These are phyloP conservation scores for Chenopodium quinoa DNA, from an alignment of 148 eudicot species.

Conservation along the genomic window DNA sequence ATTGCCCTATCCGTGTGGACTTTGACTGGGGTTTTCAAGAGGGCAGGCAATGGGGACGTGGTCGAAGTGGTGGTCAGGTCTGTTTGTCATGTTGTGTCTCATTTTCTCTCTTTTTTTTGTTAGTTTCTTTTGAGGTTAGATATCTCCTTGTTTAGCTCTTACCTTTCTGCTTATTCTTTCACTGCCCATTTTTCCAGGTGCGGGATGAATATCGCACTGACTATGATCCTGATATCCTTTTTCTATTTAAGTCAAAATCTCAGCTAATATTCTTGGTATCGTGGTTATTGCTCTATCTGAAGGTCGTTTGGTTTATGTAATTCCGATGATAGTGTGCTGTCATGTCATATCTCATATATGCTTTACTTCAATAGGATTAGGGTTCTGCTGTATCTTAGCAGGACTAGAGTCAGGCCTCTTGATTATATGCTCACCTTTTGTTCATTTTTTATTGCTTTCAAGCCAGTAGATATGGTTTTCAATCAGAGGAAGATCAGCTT, in stretches of 20 bases:
- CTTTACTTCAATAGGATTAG: not conserved
- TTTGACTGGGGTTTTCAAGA: conserved; percentile 99
- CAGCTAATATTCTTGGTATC: not conserved
- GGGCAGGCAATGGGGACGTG: conserved; percentile 99
- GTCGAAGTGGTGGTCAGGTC: conserved; percentile 90
- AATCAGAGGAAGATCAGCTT: not conserved
- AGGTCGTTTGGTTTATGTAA: not conserved
- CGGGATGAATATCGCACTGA: conserved; percentile 99
- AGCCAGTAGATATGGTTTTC: not conserved
- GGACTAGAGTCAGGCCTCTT: not conserved
- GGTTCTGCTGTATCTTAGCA: not conserved
- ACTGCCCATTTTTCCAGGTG: conserved; percentile 47
- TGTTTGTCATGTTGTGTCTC: not conserved
- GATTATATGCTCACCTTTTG: not conserved
- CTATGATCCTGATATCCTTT: conserved; percentile 99
- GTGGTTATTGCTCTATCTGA: not conserved
- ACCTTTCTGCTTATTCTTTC: conserved; percentile 1
- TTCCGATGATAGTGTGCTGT: not conserved
- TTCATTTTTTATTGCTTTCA: not conserved
- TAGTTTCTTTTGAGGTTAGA: no score
- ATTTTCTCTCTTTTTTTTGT: not conserved
- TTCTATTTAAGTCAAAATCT: not conserved
- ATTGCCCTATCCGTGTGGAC: conserved; percentile 96
- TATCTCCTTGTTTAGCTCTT: not conserved
- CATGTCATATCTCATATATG: not conserved